These are phyloP conservation scores for Penicillium subrubescens DNA, from an alignment of 495 filamentous ascomycete species.

Conservation along the genomic window DNA sequence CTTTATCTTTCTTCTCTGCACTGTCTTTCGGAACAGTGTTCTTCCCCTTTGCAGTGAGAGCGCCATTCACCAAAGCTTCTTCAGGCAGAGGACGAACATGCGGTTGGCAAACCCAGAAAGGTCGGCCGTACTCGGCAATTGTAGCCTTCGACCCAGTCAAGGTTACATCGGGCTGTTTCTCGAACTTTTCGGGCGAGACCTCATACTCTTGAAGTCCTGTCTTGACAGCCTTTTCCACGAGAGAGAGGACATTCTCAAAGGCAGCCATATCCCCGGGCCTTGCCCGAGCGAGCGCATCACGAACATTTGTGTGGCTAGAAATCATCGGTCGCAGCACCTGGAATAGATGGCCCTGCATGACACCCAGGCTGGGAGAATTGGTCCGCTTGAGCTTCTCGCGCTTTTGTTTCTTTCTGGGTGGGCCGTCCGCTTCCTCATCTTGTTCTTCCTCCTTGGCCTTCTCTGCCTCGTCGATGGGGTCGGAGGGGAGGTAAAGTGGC, in stretches of 20 bases:
- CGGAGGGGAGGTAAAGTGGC: constrained; percentile 75
- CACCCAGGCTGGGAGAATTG: constrained; percentile 71
- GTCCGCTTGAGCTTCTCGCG: constrained; percentile 50
- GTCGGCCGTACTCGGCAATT: constrained; percentile 70
- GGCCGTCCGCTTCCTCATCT: constrained; percentile 41
- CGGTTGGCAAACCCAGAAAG: constrained; percentile 93
- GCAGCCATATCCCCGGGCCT: constrained; percentile 65
- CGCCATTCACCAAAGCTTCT: constrained; percentile 82
- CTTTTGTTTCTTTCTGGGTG: constrained; percentile 65
- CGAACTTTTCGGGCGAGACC: constrained; percentile 57
- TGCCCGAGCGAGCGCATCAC: constrained; percentile 73
- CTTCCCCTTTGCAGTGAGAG: constrained; percentile 66
- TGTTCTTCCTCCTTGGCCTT: constrained; percentile 32
- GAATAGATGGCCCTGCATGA: constrained; percentile 92
- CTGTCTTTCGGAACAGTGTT: constrained; percentile 32
- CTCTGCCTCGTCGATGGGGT: constrained; percentile 47
- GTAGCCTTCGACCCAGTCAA: constrained; percentile 63
- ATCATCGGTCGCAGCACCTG: constrained; percentile 84
- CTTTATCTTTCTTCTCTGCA: constrained; percentile 22
- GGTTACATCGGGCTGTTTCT: constrained; percentile 36
- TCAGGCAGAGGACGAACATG: constrained; percentile 85
- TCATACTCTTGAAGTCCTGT: constrained; percentile 75
- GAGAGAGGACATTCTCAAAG: constrained; percentile 69
- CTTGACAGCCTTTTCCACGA: constrained; percentile 71
- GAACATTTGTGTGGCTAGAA: constrained; percentile 72